Base-by-base conservation (phyloP, 176 grass and related monocot species). In the Typha latifolia region DNA sequence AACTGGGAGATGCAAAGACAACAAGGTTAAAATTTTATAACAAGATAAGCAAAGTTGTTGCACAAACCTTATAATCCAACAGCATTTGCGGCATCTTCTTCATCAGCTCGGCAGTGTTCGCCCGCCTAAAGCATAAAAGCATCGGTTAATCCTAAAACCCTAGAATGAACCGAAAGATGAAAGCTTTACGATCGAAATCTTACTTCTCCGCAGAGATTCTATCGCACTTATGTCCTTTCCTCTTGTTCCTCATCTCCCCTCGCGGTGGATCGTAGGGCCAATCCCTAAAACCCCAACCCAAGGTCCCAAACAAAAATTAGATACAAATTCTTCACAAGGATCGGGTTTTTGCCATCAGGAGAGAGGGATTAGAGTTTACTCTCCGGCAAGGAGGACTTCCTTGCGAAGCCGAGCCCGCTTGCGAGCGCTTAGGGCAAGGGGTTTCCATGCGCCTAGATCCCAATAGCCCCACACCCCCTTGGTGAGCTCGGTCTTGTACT, bases 401-500 rank as follows among this genome's bases (percentile, higher is more conserved):
- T 91, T 96, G 29, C 85, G 85, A 37, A 96, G 74, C 27, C 88
- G 85, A 12, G 88, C 88, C n/a, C 88, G 93, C 53, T 86, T 75
- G 48, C 85, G 93, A 49, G 63, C 88, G 75, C 80, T 89, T 74
- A 97, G 48, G 43, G 80, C 85, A 11, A 91, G 83, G 50, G 88
- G 88, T 66, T 97, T 97, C 93, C 88, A 97, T 0, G 93, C 88
- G 18, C 93, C 93, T 14, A 97, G 85, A 66, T 97, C 85, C 88
- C 93, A 97, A 76, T 97, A 97, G 8, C 85, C 85, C 89, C 85
- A 92, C 56, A 92, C 85, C 20, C 85, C 85, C 67, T 88, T 88
- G 20, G 64, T 51, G 43, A 85, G 79, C 75, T 88, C 85, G 62
- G 57, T 74, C 62, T 74, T 88, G 79, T 74, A 84, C 82, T 85